These are phyloP conservation scores for Mrakiaceae sp. DNA, from an alignment of 1,284 basidiomycete genomes.

Conservation along the genomic window DNA sequence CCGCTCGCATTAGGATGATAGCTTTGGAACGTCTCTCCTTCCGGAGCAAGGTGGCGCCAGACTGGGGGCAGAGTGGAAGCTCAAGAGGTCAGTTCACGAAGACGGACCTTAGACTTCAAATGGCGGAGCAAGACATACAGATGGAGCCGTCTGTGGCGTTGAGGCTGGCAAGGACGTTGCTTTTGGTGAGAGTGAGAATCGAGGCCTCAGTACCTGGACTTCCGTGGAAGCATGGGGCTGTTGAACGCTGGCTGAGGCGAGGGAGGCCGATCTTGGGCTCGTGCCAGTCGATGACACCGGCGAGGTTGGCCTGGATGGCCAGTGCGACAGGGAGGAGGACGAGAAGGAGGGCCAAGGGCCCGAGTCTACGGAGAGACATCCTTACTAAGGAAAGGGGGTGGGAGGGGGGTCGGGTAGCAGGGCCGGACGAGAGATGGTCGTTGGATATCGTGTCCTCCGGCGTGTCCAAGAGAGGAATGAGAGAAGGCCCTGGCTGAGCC, in stretches of 20 bases:
- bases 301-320: constrained; percentile 36
- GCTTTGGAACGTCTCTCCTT: constrained; percentile 55
- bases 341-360: neutral
- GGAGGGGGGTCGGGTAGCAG: no score
- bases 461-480: no score
- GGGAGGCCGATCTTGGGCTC: constrained; percentile 61
- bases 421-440: no score
- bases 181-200: constrained; percentile 57
- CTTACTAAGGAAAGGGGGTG: no score
- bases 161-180: constrained; percentile 67
- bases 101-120: no score
- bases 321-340: constrained; percentile 15
- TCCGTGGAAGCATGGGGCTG: constrained; percentile 27
- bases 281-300: constrained; percentile 79
- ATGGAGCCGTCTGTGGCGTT: constrained; percentile 59
- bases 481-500: no score
- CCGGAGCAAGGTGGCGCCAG: constrained; percentile 67
- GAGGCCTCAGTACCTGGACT: constrained; percentile 33
- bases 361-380: neutral
- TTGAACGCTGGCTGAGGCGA: constrained; percentile 33
- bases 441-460: no score
- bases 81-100: neutral
- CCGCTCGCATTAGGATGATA: constrained; percentile 37
- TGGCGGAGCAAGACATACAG: constrained; percentile 41
- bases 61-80: constrained; percentile 36